Base-by-base conservation (phyloP, 148 eudicot genomes). In the Camellia japonica region DNA sequence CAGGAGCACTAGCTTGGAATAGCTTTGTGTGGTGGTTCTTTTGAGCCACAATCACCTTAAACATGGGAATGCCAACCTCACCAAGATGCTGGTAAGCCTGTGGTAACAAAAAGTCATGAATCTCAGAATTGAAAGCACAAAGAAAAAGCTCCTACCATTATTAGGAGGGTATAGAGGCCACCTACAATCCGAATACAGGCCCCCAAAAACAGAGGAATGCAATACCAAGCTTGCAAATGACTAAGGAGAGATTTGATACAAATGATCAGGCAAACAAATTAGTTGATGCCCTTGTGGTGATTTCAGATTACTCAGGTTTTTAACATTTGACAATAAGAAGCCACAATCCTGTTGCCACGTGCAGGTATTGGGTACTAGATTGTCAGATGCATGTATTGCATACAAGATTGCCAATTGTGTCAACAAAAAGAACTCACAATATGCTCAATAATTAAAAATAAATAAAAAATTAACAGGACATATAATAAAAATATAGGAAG, bases 11-110 rank as follows among this genome's bases (percentile, higher is more conserved):
- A 54, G 89, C 87, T 86, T 93, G 92, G 75, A 97, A 94, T 20
- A 97, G 83, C 79, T 88, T 90, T 11, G 93, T 94, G 79, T 90
- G 91, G 79, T 97, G 99, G 78, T 90, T 92, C 86, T 94, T 97
- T 72, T 97, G 99, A 69, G 97, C 98, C 69, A 97, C 93, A 79
- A 97, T 91, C 81, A 97, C 91, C 0, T 94, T 97, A 84, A 97
- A 92, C 82, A 92, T 97, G 46, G 99, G 99, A 73, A 86, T 55
- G 47, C 92, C 82, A 70, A 76, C 83, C 81, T 88, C 98, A 75
- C 97, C 95, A 77, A 91, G 90, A 81, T 83, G 80, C 78, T 84
- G 82, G 76, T 87, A 94, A 71, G 99, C 99, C 99, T 97, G 91
- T 46, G 75, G 15, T 12, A 69, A 54, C 59, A 56, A 54, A 81